Base-by-base conservation (phyloP, 192 early-diverging fungal species). In the Mortierella antarctica region DNA sequence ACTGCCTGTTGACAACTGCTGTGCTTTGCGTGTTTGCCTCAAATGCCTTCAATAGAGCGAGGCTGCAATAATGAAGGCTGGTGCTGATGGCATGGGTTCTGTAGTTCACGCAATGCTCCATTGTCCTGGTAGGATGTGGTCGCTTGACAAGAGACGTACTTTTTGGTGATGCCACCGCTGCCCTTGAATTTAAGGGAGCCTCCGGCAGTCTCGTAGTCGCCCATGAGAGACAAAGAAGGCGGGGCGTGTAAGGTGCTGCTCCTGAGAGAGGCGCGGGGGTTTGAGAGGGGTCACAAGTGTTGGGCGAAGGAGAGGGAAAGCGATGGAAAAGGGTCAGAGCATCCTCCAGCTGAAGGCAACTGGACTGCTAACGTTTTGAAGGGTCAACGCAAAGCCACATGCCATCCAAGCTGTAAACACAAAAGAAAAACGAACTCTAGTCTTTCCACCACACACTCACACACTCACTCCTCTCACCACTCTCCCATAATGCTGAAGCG, bases 141-240 rank as follows among this genome's bases (percentile, higher is more conserved):
- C 31, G 31, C 31, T 31, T 31, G 31, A 3, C 31, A 31, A 51
- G 21, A 21, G 53, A 21, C 39, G 10, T 83, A 71, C 90, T 92
- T 91, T 71, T 86, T 91, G 54, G 74, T 71, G 47, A 67, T 62
- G 14, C 76, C 54, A 40, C 80, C 84, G 39, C 77, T 70, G 52
- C 90, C 90, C 63, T 92, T 93, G 58, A 93, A 83, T 70, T 89
- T 91, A 56, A 93, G 84, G 7, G 89, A 85, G 42, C 91, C 91
- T n/a, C 88, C 87, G 15, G 58, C 42, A 14, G 55, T 74, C 65
- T 74, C 64, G 57, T 74, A 67, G 64, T 67, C 63, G 55, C 53
- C 61, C 70, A 71, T 71, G 31, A 31, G 31, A 31, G 31, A 31
- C 31, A 31, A 31, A 31, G 31, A 31, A 31, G 31, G 31, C 31